Evolutionary conservation across 208 protist genomes (phyloP), one percentile per base, ranked within the genome.

Genomic region (Crithidia bombi): DNA sequence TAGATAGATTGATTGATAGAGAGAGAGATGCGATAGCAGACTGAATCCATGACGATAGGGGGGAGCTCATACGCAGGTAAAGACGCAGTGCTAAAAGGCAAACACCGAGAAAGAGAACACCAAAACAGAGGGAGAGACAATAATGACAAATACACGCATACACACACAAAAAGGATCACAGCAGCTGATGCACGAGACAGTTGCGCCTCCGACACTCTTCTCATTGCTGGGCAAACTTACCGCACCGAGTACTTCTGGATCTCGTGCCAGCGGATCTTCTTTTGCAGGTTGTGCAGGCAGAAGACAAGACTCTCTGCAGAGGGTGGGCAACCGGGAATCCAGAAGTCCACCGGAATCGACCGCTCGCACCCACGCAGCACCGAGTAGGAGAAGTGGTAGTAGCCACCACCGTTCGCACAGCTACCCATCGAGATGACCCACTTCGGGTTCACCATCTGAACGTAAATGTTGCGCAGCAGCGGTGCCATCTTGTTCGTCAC

Each of bases 401-500:
- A 99, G 19, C 98, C 98, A 65, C 97, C 98, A 67, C 98, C 98
- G 85, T 99, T 99, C 26, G 98, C 98, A 78, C 98, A 99, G 75
- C 87, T 97, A 33, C 98, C 98, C 96, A 98, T 98, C 33, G 85
- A 96, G 43, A 97, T 92, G 28, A 97, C 90, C 88, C 89, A 97
- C 80, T 95, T 95, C 50, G 96, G 96, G 71, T 97, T 97, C 62
- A 98, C 91, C 96, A 99, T 99, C 79, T 99, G 96, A 59, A 98
- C 95, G 76, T 99, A 98, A 69, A 98, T 95, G 73, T 98, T 98
- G 32, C 98, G 86, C 19, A 99, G 83, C n/a, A 98, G 91, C 26
- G 98, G 98, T 3, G 98, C 98, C 98, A 99, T 99, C 77, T 99
- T 99, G 83, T 99, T 99, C 33, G 98, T 99, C 19, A 99, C 95